Percentiles rank a stretch among this genome's conserved stretches.
Conservation (phyloP, 2,329 filamentous ascomycete species). For the Aureobasidium sp. region DNA sequence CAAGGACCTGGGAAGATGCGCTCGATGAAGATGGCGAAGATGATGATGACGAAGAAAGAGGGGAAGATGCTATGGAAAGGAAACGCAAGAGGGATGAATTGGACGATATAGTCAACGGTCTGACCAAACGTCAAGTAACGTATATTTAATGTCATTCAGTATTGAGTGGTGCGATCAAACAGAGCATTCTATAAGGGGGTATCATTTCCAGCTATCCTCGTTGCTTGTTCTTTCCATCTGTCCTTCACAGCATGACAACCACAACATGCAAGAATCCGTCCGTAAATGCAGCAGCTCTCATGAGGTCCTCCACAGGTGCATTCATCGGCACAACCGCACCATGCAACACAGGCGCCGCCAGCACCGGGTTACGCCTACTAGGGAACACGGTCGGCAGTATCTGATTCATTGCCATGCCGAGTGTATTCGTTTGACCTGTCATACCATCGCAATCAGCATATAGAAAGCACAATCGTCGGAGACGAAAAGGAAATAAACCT, state of each 20-base stretch:
- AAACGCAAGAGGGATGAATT: conserved; percentile 70
- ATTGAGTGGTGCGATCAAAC: neutral
- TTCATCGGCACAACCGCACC: conserved; percentile 74
- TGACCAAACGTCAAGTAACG: conserved; percentile 67
- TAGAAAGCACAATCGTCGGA: neutral
- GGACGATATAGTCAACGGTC: conserved; percentile 68
- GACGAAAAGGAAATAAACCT: neutral
- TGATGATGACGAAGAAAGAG: conserved; percentile 33
- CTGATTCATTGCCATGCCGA: conserved; percentile 69
- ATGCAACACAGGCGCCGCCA: conserved; percentile 79
- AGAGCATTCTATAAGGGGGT: neutral
- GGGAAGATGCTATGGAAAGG: conserved; percentile 37
- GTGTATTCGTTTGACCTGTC: conserved; percentile 50
- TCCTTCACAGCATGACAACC: conserved; percentile 58
- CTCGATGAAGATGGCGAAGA: conserved; percentile 26
- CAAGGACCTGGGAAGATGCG: conserved; percentile 44
- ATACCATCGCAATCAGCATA: neutral
- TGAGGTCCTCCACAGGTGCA: conserved; percentile 73
- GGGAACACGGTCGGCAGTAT: conserved; percentile 79
- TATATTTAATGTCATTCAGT: conserved; percentile 17
- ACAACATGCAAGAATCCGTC: conserved; percentile 88
- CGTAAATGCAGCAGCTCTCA: conserved; percentile 73
- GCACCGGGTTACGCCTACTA: conserved; percentile 70
- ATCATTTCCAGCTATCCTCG: neutral
- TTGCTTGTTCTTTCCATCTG: neutral